Evolutionary conservation across 192 early-diverging fungal species (phyloP), one percentile per base, ranked within the genome.

Genomic region (Allomyces macrogynus): DNA sequence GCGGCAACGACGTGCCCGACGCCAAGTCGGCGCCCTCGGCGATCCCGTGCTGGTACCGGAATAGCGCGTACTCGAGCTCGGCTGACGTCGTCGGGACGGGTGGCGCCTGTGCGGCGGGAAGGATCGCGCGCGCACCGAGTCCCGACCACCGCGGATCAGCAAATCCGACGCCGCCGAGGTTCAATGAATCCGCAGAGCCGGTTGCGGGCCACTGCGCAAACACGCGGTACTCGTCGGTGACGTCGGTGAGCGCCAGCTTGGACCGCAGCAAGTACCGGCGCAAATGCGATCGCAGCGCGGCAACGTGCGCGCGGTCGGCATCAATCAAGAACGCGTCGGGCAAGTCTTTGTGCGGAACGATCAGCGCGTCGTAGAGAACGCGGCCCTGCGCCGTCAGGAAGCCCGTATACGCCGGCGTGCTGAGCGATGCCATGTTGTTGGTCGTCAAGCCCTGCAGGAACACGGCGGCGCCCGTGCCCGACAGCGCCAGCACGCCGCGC

Each of bases 371-470:
- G 62, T 79, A 89, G 16, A 98, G 72, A 26, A 95, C 75, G 43
- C 95, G 82, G 20, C 95, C 95, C 85, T 89, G 84, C 60, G 95
- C 83, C 16, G 81, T 79, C 61, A 95, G 81, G 70, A 94, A 93
- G 22, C 75, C 86, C 60, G 90, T 75, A 65, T 86, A 84, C 67
- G 92, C 82, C 9, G 89, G 92, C 49, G 79, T 71, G 1, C 90
- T 86, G 60, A 94, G 74, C 32, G 57, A 64, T 23, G 76, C 69
- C 81, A 95, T 92, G 68, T 95, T 77, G 76, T 94, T 93, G 40
- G 91, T 95, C 64, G 84, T 86, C 66, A 95, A 76, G 10, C 93
- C 92, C 65, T 98, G 92, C 62, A 98, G 75, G 67, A 93, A 98
- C 74, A 87, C 86, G 63, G 77, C 65, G 3, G 89, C 80, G 66